Percentiles rank a stretch among this genome's conserved stretches.
phyloP scores from a whole-genome alignment of 2,329 filamentous ascomycete genomes.

The Pestalotiopsis sp. region DNA sequence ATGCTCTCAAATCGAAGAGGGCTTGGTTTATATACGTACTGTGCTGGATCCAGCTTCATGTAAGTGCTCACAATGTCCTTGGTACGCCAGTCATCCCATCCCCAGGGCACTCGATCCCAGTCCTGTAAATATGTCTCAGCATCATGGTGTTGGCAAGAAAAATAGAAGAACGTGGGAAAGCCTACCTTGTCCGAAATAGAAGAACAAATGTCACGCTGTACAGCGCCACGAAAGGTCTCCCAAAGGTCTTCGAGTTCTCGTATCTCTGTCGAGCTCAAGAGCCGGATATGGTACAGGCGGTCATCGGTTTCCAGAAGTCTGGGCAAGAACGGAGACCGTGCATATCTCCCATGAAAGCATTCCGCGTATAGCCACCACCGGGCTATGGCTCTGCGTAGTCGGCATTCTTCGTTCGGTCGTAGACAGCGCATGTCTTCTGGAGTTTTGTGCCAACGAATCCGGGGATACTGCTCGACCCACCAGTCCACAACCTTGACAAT shows the following conservation, averaged over 20 bases:
- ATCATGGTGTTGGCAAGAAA: not conserved
- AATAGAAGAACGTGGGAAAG: not conserved
- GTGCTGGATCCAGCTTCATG: constrained; percentile 50
- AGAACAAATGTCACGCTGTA: constrained; percentile 31
- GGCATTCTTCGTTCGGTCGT: constrained; percentile 40
- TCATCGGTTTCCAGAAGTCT: constrained; percentile 24
- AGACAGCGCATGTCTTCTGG: constrained; percentile 48
- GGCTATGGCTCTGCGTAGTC: constrained; percentile 52
- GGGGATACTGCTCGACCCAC: constrained; percentile 41
- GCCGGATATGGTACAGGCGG: constrained; percentile 27
- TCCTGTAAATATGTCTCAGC: not conserved
- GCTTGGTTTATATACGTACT: constrained; percentile 21
- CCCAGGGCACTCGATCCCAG: constrained; percentile 26
- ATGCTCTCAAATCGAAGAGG: not conserved
- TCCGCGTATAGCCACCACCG: constrained; percentile 57
- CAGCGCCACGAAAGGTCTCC: constrained; percentile 21
- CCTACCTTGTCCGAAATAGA: constrained; percentile 26
- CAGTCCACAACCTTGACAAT: constrained; percentile 35
- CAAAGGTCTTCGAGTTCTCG: constrained; percentile 27
- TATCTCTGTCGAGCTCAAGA: constrained; percentile 28
- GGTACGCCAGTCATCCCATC: constrained; percentile 27
- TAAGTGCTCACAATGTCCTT: constrained; percentile 36
- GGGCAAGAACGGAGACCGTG: constrained; percentile 22
- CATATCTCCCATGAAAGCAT: constrained; percentile 51
- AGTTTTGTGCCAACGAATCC: constrained; percentile 47